These are phyloP conservation scores for Hypomontagnella monticulosa DNA, from an alignment of 495 filamentous ascomycete species.

Conservation along the genomic window DNA sequence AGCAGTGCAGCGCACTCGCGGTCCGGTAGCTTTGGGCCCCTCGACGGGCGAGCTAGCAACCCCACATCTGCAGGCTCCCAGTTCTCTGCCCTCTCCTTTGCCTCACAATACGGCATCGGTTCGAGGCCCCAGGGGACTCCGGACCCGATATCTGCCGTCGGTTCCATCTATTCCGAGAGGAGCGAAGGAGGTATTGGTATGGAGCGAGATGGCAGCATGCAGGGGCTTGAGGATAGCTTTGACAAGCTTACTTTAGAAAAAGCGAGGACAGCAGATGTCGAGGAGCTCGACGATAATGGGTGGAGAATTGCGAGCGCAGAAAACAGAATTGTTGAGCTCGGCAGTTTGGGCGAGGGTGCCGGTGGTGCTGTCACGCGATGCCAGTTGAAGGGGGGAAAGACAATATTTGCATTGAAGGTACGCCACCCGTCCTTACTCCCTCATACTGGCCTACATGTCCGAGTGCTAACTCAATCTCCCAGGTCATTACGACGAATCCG, in stretches of 20 bases:
- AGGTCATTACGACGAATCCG: constrained; percentile 98
- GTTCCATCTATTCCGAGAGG: constrained; percentile 80
- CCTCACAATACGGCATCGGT: constrained; percentile 69
- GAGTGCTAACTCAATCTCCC: constrained; percentile 38
- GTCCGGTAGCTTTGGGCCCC: constrained; percentile 76
- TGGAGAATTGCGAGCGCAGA: constrained; percentile 93
- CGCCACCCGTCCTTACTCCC: constrained; percentile 30
- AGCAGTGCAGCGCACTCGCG: constrained; percentile 72
- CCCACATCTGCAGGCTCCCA: constrained; percentile 84
- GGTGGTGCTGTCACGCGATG: constrained; percentile 95
- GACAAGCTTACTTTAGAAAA: constrained; percentile 80
- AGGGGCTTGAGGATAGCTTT: constrained; percentile 70
- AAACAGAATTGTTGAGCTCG: constrained; percentile 85
- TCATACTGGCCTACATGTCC: background rate
- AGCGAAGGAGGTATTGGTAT: constrained; percentile 71
- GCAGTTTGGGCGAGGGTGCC: constrained; percentile 92
- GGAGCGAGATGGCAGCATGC: constrained; percentile 78
- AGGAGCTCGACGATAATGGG: constrained; percentile 92
- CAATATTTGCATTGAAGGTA: constrained; percentile 96
- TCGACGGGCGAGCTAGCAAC: constrained; percentile 77
- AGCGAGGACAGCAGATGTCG: constrained; percentile 83
- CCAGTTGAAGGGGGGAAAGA: constrained; percentile 87
- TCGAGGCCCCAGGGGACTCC: constrained; percentile 69
- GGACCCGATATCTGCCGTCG: constrained; percentile 89
- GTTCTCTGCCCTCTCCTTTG: constrained; percentile 79